Base-by-base conservation (phyloP, 495 filamentous ascomycete species). In the Penicillium robsamsonii region DNA sequence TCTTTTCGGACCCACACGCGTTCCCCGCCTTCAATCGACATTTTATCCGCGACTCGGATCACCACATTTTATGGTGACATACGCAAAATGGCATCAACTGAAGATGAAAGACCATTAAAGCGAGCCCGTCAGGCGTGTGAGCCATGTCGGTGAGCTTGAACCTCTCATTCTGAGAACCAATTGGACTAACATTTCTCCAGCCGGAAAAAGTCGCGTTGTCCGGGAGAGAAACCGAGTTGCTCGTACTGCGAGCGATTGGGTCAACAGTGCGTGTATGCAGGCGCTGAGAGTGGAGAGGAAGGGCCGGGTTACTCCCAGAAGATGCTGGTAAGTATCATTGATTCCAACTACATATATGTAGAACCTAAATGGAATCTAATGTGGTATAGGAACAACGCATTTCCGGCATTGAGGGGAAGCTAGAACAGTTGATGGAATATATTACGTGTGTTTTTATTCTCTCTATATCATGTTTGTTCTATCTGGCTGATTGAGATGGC, bases 171-270 rank as follows among this genome's bases (percentile, higher is more conserved):
- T 15, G 18, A 37, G 27, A 31, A n/a, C 0, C 45, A 20, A 20
- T 20, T 17, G 25, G 45, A 22, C 49, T 18, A 13, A 43, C 31
- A 35, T n/a, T 50, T 24, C n/a, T 9, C 1, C 35, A 77, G 74
- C 24, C 64, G 74, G 17, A 76, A 77, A 56, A 77, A 77, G 56
- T 70, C 73, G 20, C 66, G 72, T 33, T 77, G 75, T 51, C 72
- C 74, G 0, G 75, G 75, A 10, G 73, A 77, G 52, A 73, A 70
- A 49, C 75, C 75, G 4, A 61, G 56, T 15, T 77, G 75, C 54
- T 77, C 75, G 1, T 74, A 68, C 25, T 77, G 75, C 38, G 55
- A 67, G 40, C 69, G 75, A 6, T 57, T 77, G 43, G 69, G 72
- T 11, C 73, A 77, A 56, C 48, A 59, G 43, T 77, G 75, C 48